Base-by-base conservation (phyloP, 768 basidiomycete genomes). In the Vararia minispora region DNA sequence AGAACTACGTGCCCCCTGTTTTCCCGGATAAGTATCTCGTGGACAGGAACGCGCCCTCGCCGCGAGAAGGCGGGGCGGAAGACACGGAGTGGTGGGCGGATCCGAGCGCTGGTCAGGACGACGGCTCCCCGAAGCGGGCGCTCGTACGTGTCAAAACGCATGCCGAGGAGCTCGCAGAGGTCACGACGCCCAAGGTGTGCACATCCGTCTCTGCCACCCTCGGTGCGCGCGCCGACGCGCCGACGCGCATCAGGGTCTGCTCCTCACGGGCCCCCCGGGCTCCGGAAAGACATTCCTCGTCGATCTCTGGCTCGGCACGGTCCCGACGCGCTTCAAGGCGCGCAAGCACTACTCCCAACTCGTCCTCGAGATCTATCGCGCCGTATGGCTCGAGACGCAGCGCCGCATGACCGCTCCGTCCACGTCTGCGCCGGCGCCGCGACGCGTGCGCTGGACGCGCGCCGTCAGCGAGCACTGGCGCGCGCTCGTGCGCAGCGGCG, bases 311-410 rank as follows among this genome's bases (percentile, higher is more conserved):
- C 72, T 64, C 52, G 53, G 66, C n/a, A 55, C 66, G 16, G 46
- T 77, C 2, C 71, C 71, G 1, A 69, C 71, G 0, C 61, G 59
- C 10, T 62, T 67, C 56, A 77, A 77, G 54, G 57, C 62, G 4
- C 64, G 74, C 27, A 68, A 68, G 38, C 75, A 76, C 53, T 76
- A 76, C 52, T 72, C 65, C 51, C 61, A 71, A 39, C 65, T 76
- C 43, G 65, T 74, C 0, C 58, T 78, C 3, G 68, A 67, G 25
- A 58, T 78, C 5, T 76, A 75, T 49, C 65, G 66, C 16, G 69
- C 61, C 12, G 69, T 73, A 1, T 75, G 71, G 62, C 61, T 63
- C 26, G 69, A 72, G 47, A 67, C 71, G 8, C 58, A 66, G 42
- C 50, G 53, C 13, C 53, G 67, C 37, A 58, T 66, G 67, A 14